A percentile compares a stretch with the other conserved stretches of the same genome.
Conservation (phyloP, 768 basidiomycete genomes). For the Podaxis sp. region DNA sequence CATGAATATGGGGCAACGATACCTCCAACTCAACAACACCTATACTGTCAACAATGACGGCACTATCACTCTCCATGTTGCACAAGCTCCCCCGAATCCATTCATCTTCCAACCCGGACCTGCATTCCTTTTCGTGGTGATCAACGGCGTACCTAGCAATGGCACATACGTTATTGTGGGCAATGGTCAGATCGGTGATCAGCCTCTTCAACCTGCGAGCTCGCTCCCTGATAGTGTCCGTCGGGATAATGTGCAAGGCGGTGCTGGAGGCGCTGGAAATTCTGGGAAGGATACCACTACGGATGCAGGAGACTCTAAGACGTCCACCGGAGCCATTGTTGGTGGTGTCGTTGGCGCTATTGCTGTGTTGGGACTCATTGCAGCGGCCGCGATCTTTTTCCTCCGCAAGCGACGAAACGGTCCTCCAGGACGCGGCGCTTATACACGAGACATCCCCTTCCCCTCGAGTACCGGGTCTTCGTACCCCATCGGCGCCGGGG, state of each 20-base stretch:
- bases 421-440: constrained; percentile 3
- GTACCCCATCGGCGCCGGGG: constrained; percentile 15
- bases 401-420: constrained; percentile 13
- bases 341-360: constrained; percentile 53
- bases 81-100: constrained; percentile 81
- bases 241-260: constrained; percentile 40
- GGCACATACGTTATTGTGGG: constrained; percentile 79
- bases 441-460: constrained; percentile 10
- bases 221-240: constrained; percentile 51
- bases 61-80: constrained; percentile 73
- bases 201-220: constrained; percentile 47
- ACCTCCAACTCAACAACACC: constrained; percentile 79
- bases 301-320: constrained; percentile 18
- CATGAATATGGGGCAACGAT: constrained; percentile 88
- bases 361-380: constrained; percentile 48
- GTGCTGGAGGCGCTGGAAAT: constrained; percentile 19
- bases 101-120: constrained; percentile 91
- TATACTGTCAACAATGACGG: constrained; percentile 81
- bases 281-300: constrained; percentile 12
- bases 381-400: constrained; percentile 16
- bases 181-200: constrained; percentile 71
- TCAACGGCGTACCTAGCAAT: constrained; percentile 82
- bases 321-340: constrained; percentile 43
- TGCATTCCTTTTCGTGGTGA: constrained; percentile 75
- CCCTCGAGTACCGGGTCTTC: constrained; percentile 25